phyloP scores from a whole-genome alignment of 257 asterid genomes.

The Perilla frutescens region DNA sequence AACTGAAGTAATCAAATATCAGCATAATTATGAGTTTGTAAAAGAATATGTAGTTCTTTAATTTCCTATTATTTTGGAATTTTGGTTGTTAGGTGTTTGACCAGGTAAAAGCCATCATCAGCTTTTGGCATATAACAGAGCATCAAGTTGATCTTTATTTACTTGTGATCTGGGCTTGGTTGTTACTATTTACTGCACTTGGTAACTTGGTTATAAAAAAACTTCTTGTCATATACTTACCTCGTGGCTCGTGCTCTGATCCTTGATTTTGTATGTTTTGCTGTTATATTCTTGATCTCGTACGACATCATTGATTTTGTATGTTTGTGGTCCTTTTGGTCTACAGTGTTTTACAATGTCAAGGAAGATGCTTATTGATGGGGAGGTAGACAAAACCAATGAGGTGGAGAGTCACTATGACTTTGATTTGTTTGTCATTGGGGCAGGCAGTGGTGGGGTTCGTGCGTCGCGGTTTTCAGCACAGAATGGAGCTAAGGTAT shows the following conservation, averaged over 20 bases:
- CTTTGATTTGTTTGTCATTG: slow-evolving; percentile 91
- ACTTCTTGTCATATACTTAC: slow-evolving; percentile 14
- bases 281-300: slow-evolving; percentile 11
- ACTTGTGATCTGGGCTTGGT: slow-evolving; percentile 18
- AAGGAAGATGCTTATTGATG: slow-evolving; percentile 93
- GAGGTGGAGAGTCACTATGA: slow-evolving; percentile 66
- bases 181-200: not conserved
- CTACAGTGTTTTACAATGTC: slow-evolving; percentile 63
- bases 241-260: not conserved
- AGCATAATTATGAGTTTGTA: slow-evolving; percentile 9
- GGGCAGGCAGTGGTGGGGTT: slow-evolving; percentile 99
- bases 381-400: slow-evolving; percentile 52
- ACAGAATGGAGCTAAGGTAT: slow-evolving; percentile 90
- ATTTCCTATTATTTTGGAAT: not conserved
- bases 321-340: slow-evolving; percentile 35
- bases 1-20: slow-evolving; percentile 1
- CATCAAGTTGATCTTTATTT: slow-evolving; percentile 23
- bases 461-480: slow-evolving; percentile 93
- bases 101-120: not conserved
- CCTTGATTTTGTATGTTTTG: slow-evolving; percentile 21
- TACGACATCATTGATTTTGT: slow-evolving; percentile 25
- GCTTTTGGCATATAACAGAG: not conserved
- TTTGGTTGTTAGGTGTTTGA: slow-evolving; percentile 6
- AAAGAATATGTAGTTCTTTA: not conserved
- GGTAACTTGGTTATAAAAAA: slow-evolving; percentile 10